Base-by-base conservation (phyloP, 139 green algal species). In the Volvox africanus region DNA sequence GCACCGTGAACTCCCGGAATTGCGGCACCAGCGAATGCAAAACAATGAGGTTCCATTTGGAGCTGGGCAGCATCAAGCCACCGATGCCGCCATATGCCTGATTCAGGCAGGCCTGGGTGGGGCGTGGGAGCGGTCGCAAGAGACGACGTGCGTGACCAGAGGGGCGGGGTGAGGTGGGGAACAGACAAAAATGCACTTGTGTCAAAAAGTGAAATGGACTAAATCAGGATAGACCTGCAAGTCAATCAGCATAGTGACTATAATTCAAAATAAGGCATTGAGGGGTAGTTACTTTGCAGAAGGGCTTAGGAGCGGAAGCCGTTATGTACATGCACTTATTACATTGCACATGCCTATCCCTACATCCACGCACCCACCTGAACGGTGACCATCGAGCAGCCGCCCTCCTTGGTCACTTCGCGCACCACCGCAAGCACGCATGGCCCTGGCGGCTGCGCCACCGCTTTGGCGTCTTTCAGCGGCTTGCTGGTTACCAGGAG, bases 1-100 rank as follows among this genome's bases (percentile, higher is more conserved):
- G 11, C 73, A 94, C 94, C 86, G 91, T 37, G 77, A 97, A 94
- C 89, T 97, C 94, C 30, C 96, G 92, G n/a, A 96, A 90, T 92
- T 97, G 94, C 1, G 95, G 93, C 14, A 95, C 94, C 71, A 96
- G 94, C 61, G 93, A 96, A 35, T 93, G 92, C 9, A 97, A 65
- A 12, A 82, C 6, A 32, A 81, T 91, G 30, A 93, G 9, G 61
- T 75, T 73, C 89, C 92, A 92, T 37, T 82, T 24, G 73, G 19
- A 73, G 61, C 75, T 68, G 1, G 73, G 55, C 76, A 91, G 77
- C 87, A 91, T 18, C 33, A 68, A 9, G 33, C 37, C 87, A 26
- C 55, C 30, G 76, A 3, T 18, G 50, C 55, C n/a, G 86, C 22
- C 67, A 22, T 30, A 11, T n/a, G 76, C 35, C 13, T 17, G n/a